These are phyloP conservation scores for Pseudofabraea citricarpa DNA, from an alignment of 2,329 filamentous ascomycete species.

Conservation along the genomic window DNA sequence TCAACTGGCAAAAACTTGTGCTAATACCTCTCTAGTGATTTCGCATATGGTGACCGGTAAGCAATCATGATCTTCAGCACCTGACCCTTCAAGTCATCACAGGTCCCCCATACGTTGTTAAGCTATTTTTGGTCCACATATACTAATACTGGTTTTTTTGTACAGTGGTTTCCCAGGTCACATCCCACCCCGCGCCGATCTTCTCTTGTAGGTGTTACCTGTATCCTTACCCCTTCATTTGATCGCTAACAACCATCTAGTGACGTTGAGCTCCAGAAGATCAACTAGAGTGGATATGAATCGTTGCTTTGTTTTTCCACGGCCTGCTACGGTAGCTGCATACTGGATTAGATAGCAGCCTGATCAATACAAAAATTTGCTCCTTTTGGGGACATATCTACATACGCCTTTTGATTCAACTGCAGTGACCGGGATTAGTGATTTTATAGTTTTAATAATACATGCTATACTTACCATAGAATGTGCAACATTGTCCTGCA, in stretches of 20 bases:
- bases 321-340: not conserved
- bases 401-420: no score
- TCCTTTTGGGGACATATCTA: no score
- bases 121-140: no score
- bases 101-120: no score
- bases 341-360: not conserved
- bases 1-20: slow-evolving; percentile 9
- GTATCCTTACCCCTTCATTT: slow-evolving; percentile 3
- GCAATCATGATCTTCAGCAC: slow-evolving; percentile 15
- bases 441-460: no score
- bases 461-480: no score
- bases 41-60: slow-evolving; percentile 59
- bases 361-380: not conserved
- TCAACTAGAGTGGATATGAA: slow-evolving; percentile 50
- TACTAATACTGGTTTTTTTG: no score
- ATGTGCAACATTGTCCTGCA: no score
- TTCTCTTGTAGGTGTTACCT: slow-evolving; percentile 72
- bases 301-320: not conserved
- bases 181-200: slow-evolving; percentile 69
- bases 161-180: slow-evolving; percentile 70
- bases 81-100: no score
- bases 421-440: no score
- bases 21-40: slow-evolving; percentile 44
- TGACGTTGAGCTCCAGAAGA: slow-evolving; percentile 64
- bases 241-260: slow-evolving; percentile 33